These are phyloP conservation scores for Pelargonium cotyledonis DNA, from an alignment of 441 rosid genomes.

Conservation along the genomic window DNA sequence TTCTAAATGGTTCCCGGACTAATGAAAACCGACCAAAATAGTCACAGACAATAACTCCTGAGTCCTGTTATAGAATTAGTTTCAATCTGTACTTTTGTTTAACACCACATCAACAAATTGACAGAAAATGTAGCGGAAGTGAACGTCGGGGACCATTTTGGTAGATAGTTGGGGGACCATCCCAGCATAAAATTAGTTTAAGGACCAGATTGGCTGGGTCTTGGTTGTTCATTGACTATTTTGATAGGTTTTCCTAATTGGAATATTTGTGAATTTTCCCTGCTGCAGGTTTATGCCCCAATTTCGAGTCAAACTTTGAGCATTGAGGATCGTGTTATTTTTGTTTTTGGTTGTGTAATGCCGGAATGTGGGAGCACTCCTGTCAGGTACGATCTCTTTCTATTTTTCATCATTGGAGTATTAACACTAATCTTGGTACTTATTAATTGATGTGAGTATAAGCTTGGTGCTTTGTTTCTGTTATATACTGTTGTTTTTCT, in stretches of 20 bases:
- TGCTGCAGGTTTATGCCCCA: slow-evolving; percentile 60
- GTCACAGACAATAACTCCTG: too few relatives aligned
- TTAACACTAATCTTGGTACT: background rate
- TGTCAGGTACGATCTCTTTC: slow-evolving; percentile 33
- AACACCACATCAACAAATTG: too few relatives aligned
- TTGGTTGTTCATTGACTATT: too few relatives aligned
- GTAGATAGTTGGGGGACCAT: too few relatives aligned
- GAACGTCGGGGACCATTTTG: too few relatives aligned
- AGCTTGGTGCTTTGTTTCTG: slow-evolving; percentile 1
- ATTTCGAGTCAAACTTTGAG: slow-evolving; percentile 35
- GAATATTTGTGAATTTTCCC: slow-evolving; percentile 4
- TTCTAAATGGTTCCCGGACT: too few relatives aligned
- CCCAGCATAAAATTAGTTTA: too few relatives aligned
- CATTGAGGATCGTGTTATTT: slow-evolving; percentile 59
- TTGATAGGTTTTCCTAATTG: background rate
- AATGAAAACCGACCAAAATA: too few relatives aligned
- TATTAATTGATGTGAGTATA: background rate
- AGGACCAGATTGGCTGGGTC: too few relatives aligned
- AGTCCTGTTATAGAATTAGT: background rate
- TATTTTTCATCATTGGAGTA: background rate
- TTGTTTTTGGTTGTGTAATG: slow-evolving; percentile 57
- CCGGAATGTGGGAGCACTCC: slow-evolving; percentile 50
- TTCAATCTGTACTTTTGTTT: background rate
- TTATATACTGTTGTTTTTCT: background rate
- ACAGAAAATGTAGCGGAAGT: too few relatives aligned